Base-by-base conservation (phyloP, 2,329 filamentous ascomycete species). In the Colletotrichum spaethianum region DNA sequence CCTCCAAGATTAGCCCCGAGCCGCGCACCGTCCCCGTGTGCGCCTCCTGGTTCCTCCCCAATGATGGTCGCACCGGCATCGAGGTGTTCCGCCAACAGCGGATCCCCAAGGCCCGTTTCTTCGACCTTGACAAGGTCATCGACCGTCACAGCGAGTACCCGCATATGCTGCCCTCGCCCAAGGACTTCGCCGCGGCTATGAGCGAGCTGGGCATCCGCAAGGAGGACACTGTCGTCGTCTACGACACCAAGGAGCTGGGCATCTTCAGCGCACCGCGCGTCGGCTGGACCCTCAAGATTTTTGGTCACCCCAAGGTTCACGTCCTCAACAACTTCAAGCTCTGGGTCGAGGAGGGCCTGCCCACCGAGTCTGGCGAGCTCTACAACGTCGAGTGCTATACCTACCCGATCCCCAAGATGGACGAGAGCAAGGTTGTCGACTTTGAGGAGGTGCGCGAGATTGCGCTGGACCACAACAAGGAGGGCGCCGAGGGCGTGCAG, bases 41-140 rank as follows among this genome's bases (percentile, higher is more conserved):
- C 83, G 96, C 95, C 57, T 90, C 94, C 31, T 99, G 96, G 96
- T 99, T 98, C 80, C 90, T 99, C 74, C 96, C 96, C 74, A 98
- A 98, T 82, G 96, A 98, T 76, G 90, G 90, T 65, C 92, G 95
- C 73, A 93, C 90, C 61, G 96, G 96, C 65, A 90, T 93, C 76
- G 88, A 96, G 75, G 91, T 92, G 53, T 99, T 96, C 86, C 90
- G 91, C 75, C 89, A 94, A 80, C 90, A 92, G 79, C 94, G 94
- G 77, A 96, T 99, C 74, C 96, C 95, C 28, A 92, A 92, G 78
- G 93, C 96, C 1, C 93, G 95, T 40, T 99, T 98, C 89, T 99
- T 99, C 82, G 95, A 99, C 82, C 88, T 99, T 65, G 96, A 99
- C 83, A 94, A 91, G 77, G 90, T 98, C 80, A 94, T 96, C 78